These are phyloP conservation scores for Tolypocladium tropicale DNA, from an alignment of 2,329 filamentous ascomycete genomes.

Conservation along the genomic window DNA sequence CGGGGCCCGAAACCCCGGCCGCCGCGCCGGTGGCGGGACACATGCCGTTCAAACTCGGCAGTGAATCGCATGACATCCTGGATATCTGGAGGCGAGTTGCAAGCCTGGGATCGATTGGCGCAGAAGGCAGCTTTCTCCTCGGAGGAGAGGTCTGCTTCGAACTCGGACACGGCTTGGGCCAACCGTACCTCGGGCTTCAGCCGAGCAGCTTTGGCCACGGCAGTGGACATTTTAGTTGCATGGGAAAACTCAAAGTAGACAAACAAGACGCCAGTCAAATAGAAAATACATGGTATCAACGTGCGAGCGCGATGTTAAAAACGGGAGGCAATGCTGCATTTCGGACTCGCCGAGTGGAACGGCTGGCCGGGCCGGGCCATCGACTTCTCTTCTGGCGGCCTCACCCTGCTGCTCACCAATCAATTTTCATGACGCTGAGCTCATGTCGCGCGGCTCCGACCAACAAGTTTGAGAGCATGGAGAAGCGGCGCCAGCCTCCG, in stretches of 20 bases:
- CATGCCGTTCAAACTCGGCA: background rate
- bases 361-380: background rate
- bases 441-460: background rate
- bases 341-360: background rate
- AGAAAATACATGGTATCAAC: background rate
- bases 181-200: background rate
- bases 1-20: background rate
- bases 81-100: background rate
- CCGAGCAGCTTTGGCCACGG: background rate
- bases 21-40: background rate
- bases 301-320: background rate
- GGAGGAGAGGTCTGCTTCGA: background rate
- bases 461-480: background rate
- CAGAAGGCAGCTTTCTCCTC: background rate
- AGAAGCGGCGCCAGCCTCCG: background rate
- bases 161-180: background rate
- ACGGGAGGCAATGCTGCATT: background rate
- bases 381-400: background rate
- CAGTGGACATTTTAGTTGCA: background rate
- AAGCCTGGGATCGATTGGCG: background rate
- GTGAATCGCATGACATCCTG: background rate
- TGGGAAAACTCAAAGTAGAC: background rate
- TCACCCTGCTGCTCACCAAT: background rate
- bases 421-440: background rate
- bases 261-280: background rate